Conservation (phyloP, 148 eudicot species). For the Beta vulgaris region DNA sequence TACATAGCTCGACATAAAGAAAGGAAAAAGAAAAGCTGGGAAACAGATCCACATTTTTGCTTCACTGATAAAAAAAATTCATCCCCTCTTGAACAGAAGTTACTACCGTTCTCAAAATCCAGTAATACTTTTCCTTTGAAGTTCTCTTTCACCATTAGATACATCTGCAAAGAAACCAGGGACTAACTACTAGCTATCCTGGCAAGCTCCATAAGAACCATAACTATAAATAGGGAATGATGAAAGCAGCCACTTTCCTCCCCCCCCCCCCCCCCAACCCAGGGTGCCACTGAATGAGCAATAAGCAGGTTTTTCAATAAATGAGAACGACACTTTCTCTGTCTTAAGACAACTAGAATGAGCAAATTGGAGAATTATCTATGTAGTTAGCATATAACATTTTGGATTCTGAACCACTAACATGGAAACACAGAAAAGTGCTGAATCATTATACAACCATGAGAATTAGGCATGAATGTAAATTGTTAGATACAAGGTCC, state of each 20-base stretch:
- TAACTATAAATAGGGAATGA: background rate
- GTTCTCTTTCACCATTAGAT: background rate
- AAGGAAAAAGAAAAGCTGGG: too few species aligned
- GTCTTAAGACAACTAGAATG: background rate
- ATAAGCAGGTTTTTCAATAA: too few species aligned
- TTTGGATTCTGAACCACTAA: background rate
- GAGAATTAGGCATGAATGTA: background rate
- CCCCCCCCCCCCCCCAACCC: too few species aligned
- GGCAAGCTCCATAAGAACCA: too few species aligned
- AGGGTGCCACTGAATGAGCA: too few species aligned
- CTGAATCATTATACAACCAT: background rate
- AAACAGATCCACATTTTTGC: too few species aligned
- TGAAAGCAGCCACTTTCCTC: background rate
- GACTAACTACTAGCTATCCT: background rate
- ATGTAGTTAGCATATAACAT: background rate
- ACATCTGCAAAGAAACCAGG: background rate
- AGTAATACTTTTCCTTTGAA: too few species aligned
- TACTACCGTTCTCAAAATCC: too few species aligned
- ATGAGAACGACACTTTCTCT: too few species aligned
- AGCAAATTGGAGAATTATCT: background rate
- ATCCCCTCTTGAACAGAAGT: too few species aligned
- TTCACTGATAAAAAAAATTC: too few species aligned
- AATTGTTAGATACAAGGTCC: conserved; percentile 1
- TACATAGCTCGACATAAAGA: too few species aligned
- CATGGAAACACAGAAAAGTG: background rate